Conservation (phyloP, 192 early-diverging fungal genomes). For the Neocallimastix lanati region DNA sequence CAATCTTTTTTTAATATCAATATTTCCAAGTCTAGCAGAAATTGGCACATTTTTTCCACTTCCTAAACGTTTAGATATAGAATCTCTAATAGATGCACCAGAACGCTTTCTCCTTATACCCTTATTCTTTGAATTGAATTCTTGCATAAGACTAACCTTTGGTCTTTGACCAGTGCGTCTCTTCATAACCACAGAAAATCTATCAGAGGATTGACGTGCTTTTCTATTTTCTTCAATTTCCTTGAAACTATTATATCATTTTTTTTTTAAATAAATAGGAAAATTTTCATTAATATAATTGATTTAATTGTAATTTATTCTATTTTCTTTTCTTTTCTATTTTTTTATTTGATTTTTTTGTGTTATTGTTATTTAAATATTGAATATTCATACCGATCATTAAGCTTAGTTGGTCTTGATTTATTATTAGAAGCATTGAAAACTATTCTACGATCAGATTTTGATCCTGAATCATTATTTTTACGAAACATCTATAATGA, state of each 20-base stretch:
- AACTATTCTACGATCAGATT: background rate
- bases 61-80: background rate
- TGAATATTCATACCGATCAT: background rate
- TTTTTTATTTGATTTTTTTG: too few species aligned
- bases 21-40: background rate
- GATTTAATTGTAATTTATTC: too few species aligned
- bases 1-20: background rate
- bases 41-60: background rate
- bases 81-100: background rate
- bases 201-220: background rate
- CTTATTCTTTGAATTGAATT: background rate
- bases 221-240: background rate
- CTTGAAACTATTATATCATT: too few species aligned
- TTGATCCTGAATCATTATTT: background rate
- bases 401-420: background rate
- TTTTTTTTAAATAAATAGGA: too few species aligned
- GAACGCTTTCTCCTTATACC: background rate
- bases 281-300: too few species aligned
- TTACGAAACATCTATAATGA: background rate
- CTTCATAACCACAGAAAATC: background rate
- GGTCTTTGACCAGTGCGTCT: background rate
- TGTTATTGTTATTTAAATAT: too few species aligned
- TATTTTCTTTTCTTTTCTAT: too few species aligned
- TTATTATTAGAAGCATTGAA: background rate
- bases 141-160: background rate